Evolutionary conservation across 1,139 yeast species (phyloP).

Genomic region (Yamadazyma sp.): DNA sequence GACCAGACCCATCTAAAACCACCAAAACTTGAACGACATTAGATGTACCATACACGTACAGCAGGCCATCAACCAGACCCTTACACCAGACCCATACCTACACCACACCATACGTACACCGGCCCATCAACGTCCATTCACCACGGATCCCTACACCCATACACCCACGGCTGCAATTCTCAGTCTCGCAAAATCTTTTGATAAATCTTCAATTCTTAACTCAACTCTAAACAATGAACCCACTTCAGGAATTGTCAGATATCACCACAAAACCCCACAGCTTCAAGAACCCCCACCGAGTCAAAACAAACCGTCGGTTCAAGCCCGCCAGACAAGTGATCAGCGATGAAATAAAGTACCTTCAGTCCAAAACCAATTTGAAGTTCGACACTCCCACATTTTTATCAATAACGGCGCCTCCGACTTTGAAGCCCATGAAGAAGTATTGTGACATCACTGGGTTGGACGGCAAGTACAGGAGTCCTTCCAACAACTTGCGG

Average conservation of each 20-base stretch:
- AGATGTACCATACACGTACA: too few relatives aligned
- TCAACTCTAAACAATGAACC: too few relatives aligned
- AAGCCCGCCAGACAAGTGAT: constrained; percentile 76
- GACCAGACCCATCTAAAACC: too few relatives aligned
- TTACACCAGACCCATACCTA: too few relatives aligned
- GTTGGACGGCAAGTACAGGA: constrained; percentile 70
- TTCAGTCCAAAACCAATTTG: constrained; percentile 41
- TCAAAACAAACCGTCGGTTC: constrained; percentile 55
- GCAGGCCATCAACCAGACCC: too few relatives aligned
- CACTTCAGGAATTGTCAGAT: constrained; percentile 23
- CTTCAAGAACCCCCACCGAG: constrained; percentile 55
- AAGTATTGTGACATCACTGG: constrained; percentile 96
- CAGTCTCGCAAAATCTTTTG: too few relatives aligned
- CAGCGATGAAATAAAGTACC: constrained; percentile 72
- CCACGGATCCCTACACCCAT: too few relatives aligned
- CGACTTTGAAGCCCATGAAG: constrained; percentile 76
- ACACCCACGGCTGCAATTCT: too few relatives aligned
- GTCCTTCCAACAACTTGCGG: constrained; percentile 74
- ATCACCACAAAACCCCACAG: constrained; percentile 43
- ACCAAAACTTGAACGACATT: too few relatives aligned
- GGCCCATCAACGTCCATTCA: too few relatives aligned
- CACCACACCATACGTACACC: too few relatives aligned
- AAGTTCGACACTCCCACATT: constrained; percentile 56
- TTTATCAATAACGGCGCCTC: constrained; percentile 77
- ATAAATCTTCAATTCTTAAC: too few relatives aligned